phyloP scores from a whole-genome alignment of 176 grass and related monocot species.

The Thalia dealbata region DNA sequence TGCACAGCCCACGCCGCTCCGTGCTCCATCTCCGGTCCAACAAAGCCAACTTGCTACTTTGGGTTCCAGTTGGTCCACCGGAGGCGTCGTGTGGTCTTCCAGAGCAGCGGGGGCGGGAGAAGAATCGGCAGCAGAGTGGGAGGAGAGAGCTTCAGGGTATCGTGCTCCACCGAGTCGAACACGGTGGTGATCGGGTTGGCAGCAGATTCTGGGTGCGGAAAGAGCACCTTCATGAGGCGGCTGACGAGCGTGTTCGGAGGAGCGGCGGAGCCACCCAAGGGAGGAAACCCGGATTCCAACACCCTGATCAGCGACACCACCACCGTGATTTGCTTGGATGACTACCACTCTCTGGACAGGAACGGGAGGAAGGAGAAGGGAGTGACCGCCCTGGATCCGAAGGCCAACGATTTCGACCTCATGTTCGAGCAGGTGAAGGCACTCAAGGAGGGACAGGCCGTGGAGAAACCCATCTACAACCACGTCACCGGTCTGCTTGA shows the following conservation, averaged over 20 bases:
- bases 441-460: background rate
- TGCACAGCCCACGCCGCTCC: slow-evolving; percentile 44
- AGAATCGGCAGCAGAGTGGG: background rate
- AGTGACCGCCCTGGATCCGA: slow-evolving; percentile 9
- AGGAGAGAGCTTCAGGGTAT: background rate
- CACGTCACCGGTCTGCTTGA: slow-evolving; percentile 12
- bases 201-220: slow-evolving; percentile 13
- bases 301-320: slow-evolving; percentile 18
- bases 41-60: background rate
- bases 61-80: slow-evolving; percentile 1
- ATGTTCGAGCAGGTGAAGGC: slow-evolving; percentile 22
- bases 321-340: slow-evolving; percentile 13
- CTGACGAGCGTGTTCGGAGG: slow-evolving; percentile 15
- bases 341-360: slow-evolving; percentile 20
- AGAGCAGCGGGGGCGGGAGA: too few relatives aligned
- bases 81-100: too few relatives aligned
- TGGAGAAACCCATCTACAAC: slow-evolving; percentile 18
- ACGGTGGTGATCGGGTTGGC: slow-evolving; percentile 18
- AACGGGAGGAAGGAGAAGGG: slow-evolving; percentile 20
- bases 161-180: slow-evolving; percentile 1
- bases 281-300: slow-evolving; percentile 17
- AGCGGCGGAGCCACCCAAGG: slow-evolving; percentile 12
- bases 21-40: slow-evolving; percentile 18
- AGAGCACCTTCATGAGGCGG: slow-evolving; percentile 23
- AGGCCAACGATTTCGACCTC: slow-evolving; percentile 18